Base-by-base conservation (phyloP, 2,329 filamentous ascomycete genomes). In the Arachnomyces sp. region DNA sequence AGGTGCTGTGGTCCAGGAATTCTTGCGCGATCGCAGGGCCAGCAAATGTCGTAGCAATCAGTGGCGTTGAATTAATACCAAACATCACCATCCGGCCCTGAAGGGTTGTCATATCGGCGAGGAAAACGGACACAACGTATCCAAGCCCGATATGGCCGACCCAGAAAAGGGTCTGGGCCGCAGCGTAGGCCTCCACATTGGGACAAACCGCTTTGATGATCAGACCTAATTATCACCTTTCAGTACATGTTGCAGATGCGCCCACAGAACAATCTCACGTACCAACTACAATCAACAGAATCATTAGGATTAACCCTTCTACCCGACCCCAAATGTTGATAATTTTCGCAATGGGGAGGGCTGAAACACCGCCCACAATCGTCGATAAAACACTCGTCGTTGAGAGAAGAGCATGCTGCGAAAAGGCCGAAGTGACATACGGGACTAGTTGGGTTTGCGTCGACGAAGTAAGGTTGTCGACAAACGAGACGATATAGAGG, bases 321-420 rank as follows among this genome's bases (percentile, higher is more conserved):
- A 75, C 68, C 33, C 79, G 75, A 28, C 78, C 79, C 70, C 74
- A 82, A 15, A 79, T 61, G 55, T 82, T 75, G 37, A 82, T 62
- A 3, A 78, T 65, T 54, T 81, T 82, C 39, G 77, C 77, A 14
- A 79, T 65, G 1, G 78, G 73, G n/a, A 83, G 65, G 52, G 78
- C 78, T 34, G 73, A 63, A 28, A 79, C 66, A 16, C 75, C 78
- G 28, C 69, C 71, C 25, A 82, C 72, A 31, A 80, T 61, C 42
- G 60, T 70, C 11, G 74, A 63, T 29, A 82, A 63, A 44, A 81
- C 73, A 35, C 63, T 61, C 12, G 75, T 72, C 2, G 75, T 72
- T 64, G 62, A 4, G 68, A 25, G 21, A 5, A 25, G 21, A 9
- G 21, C 21, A 25, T 25, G 21, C 21, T 25, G 5, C 21, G 21